Conservation (phyloP, 768 basidiomycete species). For the Psilocybe tampanensis region DNA sequence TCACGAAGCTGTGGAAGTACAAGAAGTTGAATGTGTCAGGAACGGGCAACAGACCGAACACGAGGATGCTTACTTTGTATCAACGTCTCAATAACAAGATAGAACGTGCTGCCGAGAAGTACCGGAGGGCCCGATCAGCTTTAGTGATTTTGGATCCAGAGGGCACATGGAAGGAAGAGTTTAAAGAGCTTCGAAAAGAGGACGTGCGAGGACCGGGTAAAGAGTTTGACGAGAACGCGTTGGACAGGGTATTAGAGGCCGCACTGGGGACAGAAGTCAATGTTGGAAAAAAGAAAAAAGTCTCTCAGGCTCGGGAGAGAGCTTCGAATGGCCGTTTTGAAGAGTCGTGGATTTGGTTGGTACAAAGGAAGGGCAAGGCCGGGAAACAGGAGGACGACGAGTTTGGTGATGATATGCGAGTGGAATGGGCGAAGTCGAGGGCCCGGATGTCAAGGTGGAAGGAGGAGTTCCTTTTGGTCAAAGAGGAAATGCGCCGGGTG, state of each 20-base stretch:
- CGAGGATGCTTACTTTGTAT: slow-evolving; percentile 16
- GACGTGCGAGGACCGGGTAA: slow-evolving; percentile 22
- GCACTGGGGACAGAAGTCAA: no score
- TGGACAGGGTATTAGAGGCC: no score
- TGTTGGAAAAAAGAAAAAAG: no score
- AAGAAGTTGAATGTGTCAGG: slow-evolving; percentile 23
- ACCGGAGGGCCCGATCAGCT: slow-evolving; percentile 13
- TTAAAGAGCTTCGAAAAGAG: slow-evolving; percentile 9
- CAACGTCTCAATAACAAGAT: slow-evolving; percentile 13
- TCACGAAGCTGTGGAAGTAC: slow-evolving; percentile 19
- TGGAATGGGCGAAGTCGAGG: slow-evolving; percentile 13
- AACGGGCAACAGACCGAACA: slow-evolving; percentile 22
- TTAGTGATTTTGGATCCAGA: slow-evolving; percentile 15
- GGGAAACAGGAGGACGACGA: slow-evolving; percentile 1
- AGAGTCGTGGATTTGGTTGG: slow-evolving; percentile 28
- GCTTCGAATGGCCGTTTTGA: slow-evolving; percentile 1
- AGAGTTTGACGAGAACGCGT: slow-evolving; percentile 7
- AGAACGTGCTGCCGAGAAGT: slow-evolving; percentile 10
- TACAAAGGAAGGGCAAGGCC: not conserved
- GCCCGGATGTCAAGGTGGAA: not conserved
- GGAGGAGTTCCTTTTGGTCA: not conserved
- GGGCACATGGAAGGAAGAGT: slow-evolving; percentile 12
- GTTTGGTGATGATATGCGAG: slow-evolving; percentile 8
- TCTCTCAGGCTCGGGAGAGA: not conserved
- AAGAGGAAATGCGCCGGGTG: not conserved